Evolutionary conservation across 345 rosid genomes (phyloP).

Genomic region (Laguncularia racemosa): DNA sequence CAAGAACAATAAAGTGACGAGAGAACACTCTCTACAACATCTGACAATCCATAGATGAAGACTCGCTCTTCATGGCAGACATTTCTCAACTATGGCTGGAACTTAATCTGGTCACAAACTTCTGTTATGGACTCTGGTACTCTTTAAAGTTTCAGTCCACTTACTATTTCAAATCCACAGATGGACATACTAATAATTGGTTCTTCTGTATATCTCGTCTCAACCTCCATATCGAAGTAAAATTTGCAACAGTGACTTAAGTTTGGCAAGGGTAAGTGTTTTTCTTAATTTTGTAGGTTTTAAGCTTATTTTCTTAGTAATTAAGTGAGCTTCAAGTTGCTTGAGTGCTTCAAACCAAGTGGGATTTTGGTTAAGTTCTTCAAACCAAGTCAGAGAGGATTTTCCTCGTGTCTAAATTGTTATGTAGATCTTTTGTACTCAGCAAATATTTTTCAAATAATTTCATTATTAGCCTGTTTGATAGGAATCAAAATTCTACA

Average conservation of each 20-base stretch:
- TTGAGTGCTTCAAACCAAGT: no score
- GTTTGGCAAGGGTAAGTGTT: constrained; percentile 33
- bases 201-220: constrained; percentile 81
- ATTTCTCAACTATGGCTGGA: constrained; percentile 78
- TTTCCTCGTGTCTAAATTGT: no score
- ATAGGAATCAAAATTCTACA: no score
- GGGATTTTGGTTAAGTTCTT: no score
- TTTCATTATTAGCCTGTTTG: no score
- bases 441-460: no score
- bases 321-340: no score
- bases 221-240: constrained; percentile 63
- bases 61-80: constrained; percentile 72
- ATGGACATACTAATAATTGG: constrained; percentile 82
- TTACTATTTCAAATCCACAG: constrained; percentile 97
- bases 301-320: not conserved
- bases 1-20: constrained; percentile 59
- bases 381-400: no score
- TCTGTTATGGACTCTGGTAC: constrained; percentile 98
- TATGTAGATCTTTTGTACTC: no score
- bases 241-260: constrained; percentile 15
- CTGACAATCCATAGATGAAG: constrained; percentile 68
- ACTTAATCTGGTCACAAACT: constrained; percentile 72
- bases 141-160: no score
- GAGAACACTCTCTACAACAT: constrained; percentile 77
- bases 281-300: constrained; percentile 1